phyloP scores from a whole-genome alignment of 345 rosid species.

The Limnanthes douglasii region DNA sequence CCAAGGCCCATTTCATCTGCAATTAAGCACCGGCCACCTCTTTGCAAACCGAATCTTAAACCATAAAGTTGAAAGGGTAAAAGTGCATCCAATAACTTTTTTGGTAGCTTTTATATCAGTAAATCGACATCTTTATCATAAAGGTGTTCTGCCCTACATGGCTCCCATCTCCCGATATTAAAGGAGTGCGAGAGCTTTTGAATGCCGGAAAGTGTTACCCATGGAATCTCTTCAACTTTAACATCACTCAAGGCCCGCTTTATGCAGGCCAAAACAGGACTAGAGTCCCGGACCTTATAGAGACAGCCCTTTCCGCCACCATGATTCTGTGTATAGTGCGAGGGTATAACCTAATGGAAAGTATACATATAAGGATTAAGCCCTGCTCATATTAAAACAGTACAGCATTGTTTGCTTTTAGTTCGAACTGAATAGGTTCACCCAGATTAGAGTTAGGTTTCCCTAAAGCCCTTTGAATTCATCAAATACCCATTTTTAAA shows the following conservation, averaged over 20 bases:
- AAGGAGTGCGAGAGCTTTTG: slow-evolving; percentile 47
- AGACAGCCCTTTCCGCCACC: slow-evolving; percentile 73
- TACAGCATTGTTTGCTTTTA: too few relatives aligned
- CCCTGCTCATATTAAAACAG: too few relatives aligned
- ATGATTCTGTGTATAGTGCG: slow-evolving; percentile 62
- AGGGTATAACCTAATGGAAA: slow-evolving; percentile 35
- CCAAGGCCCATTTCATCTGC: slow-evolving; percentile 99
- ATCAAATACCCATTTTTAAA: too few relatives aligned
- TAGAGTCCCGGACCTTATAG: slow-evolving; percentile 56
- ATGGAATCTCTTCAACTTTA: slow-evolving; percentile 61
- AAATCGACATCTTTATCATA: slow-evolving; percentile 46
- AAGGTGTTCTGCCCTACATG: slow-evolving; percentile 67
- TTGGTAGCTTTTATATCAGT: slow-evolving; percentile 46
- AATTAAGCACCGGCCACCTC: slow-evolving; percentile 92
- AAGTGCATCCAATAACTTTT: slow-evolving; percentile 34
- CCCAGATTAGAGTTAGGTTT: too few relatives aligned
- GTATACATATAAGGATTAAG: too few relatives aligned
- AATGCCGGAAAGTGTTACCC: slow-evolving; percentile 54
- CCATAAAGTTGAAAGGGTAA: slow-evolving; percentile 91
- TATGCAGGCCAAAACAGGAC: slow-evolving; percentile 41
- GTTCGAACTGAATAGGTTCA: too few relatives aligned
- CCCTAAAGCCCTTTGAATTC: too few relatives aligned
- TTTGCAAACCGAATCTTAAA: slow-evolving; percentile 53
- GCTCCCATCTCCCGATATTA: slow-evolving; percentile 48
- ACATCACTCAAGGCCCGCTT: slow-evolving; percentile 34